Base-by-base conservation (phyloP, 129 eudicot species). In the Ambrosia artemisiifolia region DNA sequence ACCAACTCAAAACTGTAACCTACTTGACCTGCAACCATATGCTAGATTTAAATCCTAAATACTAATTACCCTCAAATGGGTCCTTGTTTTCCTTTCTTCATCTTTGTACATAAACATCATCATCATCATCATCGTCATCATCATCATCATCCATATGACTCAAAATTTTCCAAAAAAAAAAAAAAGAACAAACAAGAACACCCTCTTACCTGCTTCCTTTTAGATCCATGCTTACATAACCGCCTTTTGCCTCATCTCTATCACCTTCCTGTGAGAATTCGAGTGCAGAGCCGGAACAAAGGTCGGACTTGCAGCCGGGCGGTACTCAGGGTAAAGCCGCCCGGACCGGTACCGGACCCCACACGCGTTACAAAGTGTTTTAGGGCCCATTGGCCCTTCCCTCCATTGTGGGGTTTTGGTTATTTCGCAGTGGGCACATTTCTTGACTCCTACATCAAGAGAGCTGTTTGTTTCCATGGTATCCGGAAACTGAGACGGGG, bases 341-440 rank as follows among this genome's bases (percentile, higher is more conserved):
- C 95, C 91, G 5, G 95, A 83, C 11, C 93, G 83, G 78, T 87
- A 87, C 3, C 95, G 85, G 68, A 90, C 95, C 16, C 96, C 96
- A 79, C 96, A 90, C 0, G 96, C 96, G 60, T 90, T 90, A 80
- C 96, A 90, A 35, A 90, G 87, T 14, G 96, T 87, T 73, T 87
- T 87, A 5, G 95, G 95, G 2, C 97, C 97, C 76, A 77, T 30
- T 18, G 97, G 95, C 17, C 97, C 97, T 59, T 88, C 95, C 73
- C 97, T 85, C 97, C 97, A 91, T 53, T 85, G 97, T 17, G 97
- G 97, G 48, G 97, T 91, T 78, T 80, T 79, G 16, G 91, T 85
- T n/a, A 81, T 77, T 46, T 83, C 88, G 49, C 97, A 91, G 65
- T 91, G 97, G 63, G 85, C 63, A 73, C 97, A 91, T 79, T 84